A percentile compares a stretch with the other conserved stretches of the same genome.
These are phyloP conservation scores for Trichoderma asperellum DNA, from an alignment of 2,329 filamentous ascomycete species.

Conservation along the genomic window DNA sequence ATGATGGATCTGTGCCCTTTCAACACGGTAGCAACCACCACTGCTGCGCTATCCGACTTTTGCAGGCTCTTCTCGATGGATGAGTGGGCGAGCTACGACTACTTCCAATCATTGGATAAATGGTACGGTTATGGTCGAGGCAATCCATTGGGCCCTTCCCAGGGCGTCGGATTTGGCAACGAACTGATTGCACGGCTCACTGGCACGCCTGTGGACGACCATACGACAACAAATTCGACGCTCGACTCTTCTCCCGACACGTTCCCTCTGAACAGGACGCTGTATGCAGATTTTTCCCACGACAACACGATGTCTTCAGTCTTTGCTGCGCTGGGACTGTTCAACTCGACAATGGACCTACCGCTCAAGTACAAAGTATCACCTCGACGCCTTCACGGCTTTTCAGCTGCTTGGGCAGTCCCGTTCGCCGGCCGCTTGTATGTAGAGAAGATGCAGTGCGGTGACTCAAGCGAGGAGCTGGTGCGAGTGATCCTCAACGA, in stretches of 20 bases:
- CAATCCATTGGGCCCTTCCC: conserved; percentile 77
- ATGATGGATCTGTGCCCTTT: conserved; percentile 92
- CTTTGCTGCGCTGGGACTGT: conserved; percentile 77
- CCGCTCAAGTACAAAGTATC: conserved; percentile 55
- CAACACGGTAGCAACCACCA: conserved; percentile 69
- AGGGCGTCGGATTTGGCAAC: conserved; percentile 86
- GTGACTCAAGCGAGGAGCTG: conserved; percentile 59
- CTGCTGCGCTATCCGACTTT: conserved; percentile 64
- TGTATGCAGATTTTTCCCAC: conserved; percentile 92
- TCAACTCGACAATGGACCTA: conserved; percentile 64
- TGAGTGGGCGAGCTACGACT: conserved; percentile 82
- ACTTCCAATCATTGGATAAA: conserved; percentile 78
- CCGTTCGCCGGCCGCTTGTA: conserved; percentile 82
- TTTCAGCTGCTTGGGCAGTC: conserved; percentile 76
- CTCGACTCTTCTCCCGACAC: conserved; percentile 68
- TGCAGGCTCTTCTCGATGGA: conserved; percentile 72
- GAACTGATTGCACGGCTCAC: conserved; percentile 85
- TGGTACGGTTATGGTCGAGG: conserved; percentile 82
- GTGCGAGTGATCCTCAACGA: conserved; percentile 85
- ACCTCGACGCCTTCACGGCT: conserved; percentile 64
- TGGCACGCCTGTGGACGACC: conserved; percentile 66
- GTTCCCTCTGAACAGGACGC: conserved; percentile 69
- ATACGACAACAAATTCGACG: conserved; percentile 77
- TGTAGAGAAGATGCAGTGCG: conserved; percentile 83
- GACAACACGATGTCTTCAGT: conserved; percentile 85